phyloP scores from a whole-genome alignment of 495 filamentous ascomycete genomes.

The Aspergillus mulundensis region DNA sequence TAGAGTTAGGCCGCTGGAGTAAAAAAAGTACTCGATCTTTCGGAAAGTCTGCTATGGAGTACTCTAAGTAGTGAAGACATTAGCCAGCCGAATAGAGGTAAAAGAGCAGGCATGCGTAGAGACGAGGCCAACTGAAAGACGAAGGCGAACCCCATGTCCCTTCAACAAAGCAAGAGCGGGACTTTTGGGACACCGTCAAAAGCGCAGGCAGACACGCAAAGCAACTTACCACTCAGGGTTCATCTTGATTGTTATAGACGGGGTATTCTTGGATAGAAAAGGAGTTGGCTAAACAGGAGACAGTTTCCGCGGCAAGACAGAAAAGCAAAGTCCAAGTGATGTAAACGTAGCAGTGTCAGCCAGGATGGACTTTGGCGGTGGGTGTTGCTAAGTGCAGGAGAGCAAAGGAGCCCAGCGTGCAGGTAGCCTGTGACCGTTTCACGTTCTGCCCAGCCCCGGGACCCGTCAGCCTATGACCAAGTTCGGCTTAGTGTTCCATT shows the following conservation, averaged over 20 bases:
- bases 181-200: slow-evolving; percentile 2
- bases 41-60: background rate
- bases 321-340: slow-evolving; percentile 6
- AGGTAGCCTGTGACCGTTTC: slow-evolving; percentile 28
- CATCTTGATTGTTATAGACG: slow-evolving; percentile 53
- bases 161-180: slow-evolving; percentile 2
- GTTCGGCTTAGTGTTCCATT: slow-evolving; percentile 17
- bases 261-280: slow-evolving; percentile 1
- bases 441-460: slow-evolving; percentile 9
- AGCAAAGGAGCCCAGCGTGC: slow-evolving; percentile 30
- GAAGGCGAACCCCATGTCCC: background rate
- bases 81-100: slow-evolving; percentile 1
- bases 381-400: slow-evolving; percentile 32
- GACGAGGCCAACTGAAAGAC: background rate
- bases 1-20: slow-evolving; percentile 25
- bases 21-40: slow-evolving; percentile 2
- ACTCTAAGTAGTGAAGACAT: slow-evolving; percentile 21
- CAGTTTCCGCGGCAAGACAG: slow-evolving; percentile 2
- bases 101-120: background rate
- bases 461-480: slow-evolving; percentile 5
- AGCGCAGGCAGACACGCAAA: slow-evolving; percentile 17
- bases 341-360: slow-evolving; percentile 14
- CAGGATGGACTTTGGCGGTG: slow-evolving; percentile 21
- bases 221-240: slow-evolving; percentile 88
- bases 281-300: background rate